Conservation (phyloP, 176 grass and related monocot species). For the Pontederia crassipes region DNA sequence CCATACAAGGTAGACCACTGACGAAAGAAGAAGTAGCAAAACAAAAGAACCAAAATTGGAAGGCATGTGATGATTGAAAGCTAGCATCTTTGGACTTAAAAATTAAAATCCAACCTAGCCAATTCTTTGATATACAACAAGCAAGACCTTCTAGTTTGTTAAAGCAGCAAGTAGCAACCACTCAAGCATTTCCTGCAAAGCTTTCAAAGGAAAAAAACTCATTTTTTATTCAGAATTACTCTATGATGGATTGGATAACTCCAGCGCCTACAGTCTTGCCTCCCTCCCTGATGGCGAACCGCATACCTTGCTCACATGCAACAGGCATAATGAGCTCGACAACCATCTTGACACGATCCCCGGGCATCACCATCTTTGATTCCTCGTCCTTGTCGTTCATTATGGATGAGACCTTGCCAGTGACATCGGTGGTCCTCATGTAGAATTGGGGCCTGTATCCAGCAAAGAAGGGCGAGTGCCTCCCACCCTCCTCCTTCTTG, state of each 20-base stretch:
- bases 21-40: neutral
- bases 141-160: neutral
- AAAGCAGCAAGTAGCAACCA: too few species aligned
- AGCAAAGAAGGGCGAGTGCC: constrained; percentile 73
- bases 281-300: constrained; percentile 85
- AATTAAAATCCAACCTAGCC: neutral
- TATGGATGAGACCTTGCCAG: constrained; percentile 54
- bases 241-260: constrained; percentile 62
- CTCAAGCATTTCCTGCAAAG: constrained; percentile 45
- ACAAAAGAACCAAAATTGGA: constrained; percentile 1
- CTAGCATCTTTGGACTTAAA: neutral
- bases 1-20: neutral
- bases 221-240: constrained; percentile 39
- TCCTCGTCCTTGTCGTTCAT: constrained; percentile 98
- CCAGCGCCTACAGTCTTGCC: constrained; percentile 76
- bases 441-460: constrained; percentile 89
- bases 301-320: constrained; percentile 77
- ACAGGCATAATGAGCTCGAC: constrained; percentile 74
- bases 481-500: constrained; percentile 88
- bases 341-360: constrained; percentile 77
- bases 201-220: constrained; percentile 39
- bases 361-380: constrained; percentile 85
- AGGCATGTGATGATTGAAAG: neutral
- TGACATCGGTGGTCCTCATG: constrained; percentile 85
- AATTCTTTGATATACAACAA: neutral